A percentile compares a stretch with the other conserved stretches of the same genome.
phyloP scores from a whole-genome alignment of 495 filamentous ascomycete genomes.

The Xanthoparmelia taractica region DNA sequence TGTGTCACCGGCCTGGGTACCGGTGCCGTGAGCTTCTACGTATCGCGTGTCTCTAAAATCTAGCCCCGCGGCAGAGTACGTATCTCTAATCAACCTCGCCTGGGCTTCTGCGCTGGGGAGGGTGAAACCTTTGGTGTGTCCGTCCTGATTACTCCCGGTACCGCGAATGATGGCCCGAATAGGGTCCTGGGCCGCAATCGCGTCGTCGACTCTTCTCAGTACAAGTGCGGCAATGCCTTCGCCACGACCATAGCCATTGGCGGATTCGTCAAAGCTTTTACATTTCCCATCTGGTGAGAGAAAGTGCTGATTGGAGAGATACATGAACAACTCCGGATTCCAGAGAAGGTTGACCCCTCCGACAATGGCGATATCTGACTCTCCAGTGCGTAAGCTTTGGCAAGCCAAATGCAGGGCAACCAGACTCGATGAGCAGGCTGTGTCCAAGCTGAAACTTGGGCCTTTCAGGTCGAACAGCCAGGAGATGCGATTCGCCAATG shows the following conservation, averaged over 20 bases:
- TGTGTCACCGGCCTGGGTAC: constrained; percentile 6
- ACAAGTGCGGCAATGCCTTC: constrained; percentile 30
- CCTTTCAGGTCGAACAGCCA: no score
- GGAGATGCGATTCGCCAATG: no score
- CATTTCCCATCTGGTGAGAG: constrained; percentile 27
- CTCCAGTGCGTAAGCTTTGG: no score
- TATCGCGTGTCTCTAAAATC: constrained; percentile 21
- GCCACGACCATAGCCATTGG: constrained; percentile 33
- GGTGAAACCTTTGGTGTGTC: constrained; percentile 31
- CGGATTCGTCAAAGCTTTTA: constrained; percentile 30
- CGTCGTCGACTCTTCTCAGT: constrained; percentile 30
- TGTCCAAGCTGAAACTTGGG: constrained; percentile 1
- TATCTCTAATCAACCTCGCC: constrained; percentile 18
- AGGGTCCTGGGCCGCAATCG: constrained; percentile 30
- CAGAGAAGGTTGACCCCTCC: no score
- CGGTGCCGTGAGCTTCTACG: constrained; percentile 33
- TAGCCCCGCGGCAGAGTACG: constrained; percentile 13
- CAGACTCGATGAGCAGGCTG: constrained; percentile 29
- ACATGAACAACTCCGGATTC: no score
- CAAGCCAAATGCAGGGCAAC: constrained; percentile 33
- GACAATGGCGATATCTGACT: no score
- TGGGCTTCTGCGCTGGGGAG: constrained; percentile 26
- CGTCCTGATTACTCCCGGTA: constrained; percentile 35
- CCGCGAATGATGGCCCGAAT: constrained; percentile 34
- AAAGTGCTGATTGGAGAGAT: constrained; percentile 4